Evolutionary conservation across 352 stramenopile genomes (phyloP).

Genomic region (Phytophthora foliorum): DNA sequence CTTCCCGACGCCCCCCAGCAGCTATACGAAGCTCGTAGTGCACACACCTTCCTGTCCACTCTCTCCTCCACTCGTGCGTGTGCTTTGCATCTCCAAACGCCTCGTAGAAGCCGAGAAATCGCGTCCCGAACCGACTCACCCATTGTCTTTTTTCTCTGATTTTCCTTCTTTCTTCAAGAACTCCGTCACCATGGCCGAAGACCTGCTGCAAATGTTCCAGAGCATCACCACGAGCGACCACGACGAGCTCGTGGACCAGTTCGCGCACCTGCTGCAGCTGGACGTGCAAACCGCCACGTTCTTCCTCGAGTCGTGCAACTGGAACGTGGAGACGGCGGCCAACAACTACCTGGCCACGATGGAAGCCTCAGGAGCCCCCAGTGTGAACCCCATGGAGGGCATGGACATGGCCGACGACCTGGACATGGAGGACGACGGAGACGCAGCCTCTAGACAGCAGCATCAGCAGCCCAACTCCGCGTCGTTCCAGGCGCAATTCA

Average conservation of each 20-base stretch:
- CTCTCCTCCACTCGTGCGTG: slow-evolving; percentile 17
- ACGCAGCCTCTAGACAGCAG: slow-evolving; percentile 19
- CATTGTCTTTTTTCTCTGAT: slow-evolving; percentile 1
- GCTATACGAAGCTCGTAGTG: background rate
- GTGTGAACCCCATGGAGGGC: slow-evolving; percentile 31
- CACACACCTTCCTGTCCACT: background rate
- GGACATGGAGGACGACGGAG: slow-evolving; percentile 66
- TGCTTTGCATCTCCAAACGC: background rate
- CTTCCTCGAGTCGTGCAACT: slow-evolving; percentile 91
- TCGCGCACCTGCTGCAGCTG: slow-evolving; percentile 78
- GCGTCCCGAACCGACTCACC: background rate
- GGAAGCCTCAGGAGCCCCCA: slow-evolving; percentile 40
- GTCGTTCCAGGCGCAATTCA: slow-evolving; percentile 61
- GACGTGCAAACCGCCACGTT: slow-evolving; percentile 79
- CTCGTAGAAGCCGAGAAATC: background rate
- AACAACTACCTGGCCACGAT: slow-evolving; percentile 87
- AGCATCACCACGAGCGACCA: slow-evolving; percentile 90
- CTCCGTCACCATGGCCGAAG: slow-evolving; percentile 65
- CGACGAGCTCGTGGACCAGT: slow-evolving; percentile 88
- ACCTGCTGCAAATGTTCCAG: slow-evolving; percentile 89
- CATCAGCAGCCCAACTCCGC: slow-evolving; percentile 37
- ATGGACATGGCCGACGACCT: slow-evolving; percentile 50
- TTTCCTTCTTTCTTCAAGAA: background rate
- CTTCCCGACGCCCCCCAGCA: slow-evolving; percentile 8
- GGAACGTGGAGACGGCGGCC: slow-evolving; percentile 87